Evolutionary conservation across 306 rosid species (phyloP).

Genomic region (Quercus alba): DNA sequence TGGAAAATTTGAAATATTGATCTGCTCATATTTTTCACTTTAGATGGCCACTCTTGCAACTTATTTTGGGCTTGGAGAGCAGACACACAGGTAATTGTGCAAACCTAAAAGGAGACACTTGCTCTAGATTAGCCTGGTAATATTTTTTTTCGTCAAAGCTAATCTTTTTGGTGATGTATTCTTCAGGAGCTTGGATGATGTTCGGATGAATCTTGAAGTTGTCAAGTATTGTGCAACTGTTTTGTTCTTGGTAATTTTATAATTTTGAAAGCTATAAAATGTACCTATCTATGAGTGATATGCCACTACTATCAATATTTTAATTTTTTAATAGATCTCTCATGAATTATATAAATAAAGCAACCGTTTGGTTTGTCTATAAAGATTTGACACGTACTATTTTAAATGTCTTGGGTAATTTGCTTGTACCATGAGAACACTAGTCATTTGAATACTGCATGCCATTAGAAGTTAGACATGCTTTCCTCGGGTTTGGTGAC

Average conservation of each 20-base stretch:
- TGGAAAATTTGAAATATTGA: conserved; percentile 1
- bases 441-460: not conserved
- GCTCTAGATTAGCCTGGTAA: not conserved
- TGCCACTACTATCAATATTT: not conserved
- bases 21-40: conserved; percentile 7
- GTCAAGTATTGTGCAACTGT: conserved; percentile 83
- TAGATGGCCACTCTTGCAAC: conserved; percentile 95
- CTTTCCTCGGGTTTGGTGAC: conserved; percentile 3
- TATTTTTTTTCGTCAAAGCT: conserved; percentile 25
- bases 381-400: not conserved
- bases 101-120: not conserved
- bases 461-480: not conserved
- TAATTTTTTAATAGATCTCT: not conserved
- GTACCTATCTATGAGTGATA: not conserved
- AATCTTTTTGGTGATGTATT: conserved; percentile 13
- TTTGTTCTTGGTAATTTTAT: conserved; percentile 68
- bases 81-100: conserved; percentile 70
- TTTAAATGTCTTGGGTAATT: not conserved
- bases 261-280: not conserved
- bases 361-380: not conserved
- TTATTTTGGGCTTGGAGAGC: conserved; percentile 93
- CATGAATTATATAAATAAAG: not conserved
- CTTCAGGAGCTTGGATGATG: conserved; percentile 94
- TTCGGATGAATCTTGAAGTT: conserved; percentile 96
- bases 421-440: not conserved